Percentiles rank a stretch among this genome's conserved stretches.
Conservation (phyloP, 768 basidiomycete species). For the Galerina sulciceps region DNA sequence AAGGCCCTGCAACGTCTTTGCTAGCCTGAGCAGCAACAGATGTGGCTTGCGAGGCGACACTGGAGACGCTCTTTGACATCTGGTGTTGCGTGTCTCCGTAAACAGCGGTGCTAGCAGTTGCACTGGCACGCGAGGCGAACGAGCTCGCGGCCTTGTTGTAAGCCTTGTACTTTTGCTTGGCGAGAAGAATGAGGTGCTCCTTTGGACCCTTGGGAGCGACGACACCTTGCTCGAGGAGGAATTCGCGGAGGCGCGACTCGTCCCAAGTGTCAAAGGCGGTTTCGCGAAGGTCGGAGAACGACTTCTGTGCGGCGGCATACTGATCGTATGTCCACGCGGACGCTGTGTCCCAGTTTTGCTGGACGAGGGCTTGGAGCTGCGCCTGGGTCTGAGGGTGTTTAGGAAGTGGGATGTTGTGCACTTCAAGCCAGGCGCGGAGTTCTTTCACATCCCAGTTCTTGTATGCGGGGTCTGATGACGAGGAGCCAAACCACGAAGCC, state of each 20-base stretch:
- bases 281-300: constrained; percentile 62
- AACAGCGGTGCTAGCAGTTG: constrained; percentile 52
- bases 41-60: constrained; percentile 32
- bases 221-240: constrained; percentile 85
- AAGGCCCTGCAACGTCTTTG: constrained; percentile 49
- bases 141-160: constrained; percentile 65
- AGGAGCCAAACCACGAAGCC: constrained; percentile 58
- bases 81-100: constrained; percentile 47
- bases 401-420: constrained; percentile 63
- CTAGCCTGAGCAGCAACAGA: constrained; percentile 51
- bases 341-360: constrained; percentile 62
- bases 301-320: constrained; percentile 63
- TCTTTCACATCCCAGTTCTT: constrained; percentile 65
- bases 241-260: constrained; percentile 80
- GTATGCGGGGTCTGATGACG: constrained; percentile 36
- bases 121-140: constrained; percentile 53
- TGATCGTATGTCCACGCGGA: constrained; percentile 66
- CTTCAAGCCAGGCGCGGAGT: constrained; percentile 70
- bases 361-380: constrained; percentile 51
- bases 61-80: constrained; percentile 43
- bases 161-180: constrained; percentile 68
- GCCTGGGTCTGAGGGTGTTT: constrained; percentile 43
- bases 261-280: constrained; percentile 81
- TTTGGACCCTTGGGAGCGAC: constrained; percentile 78
- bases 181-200: constrained; percentile 81